Base-by-base conservation (phyloP, 805 yeast species). In the Scheffersomyces coipomensis region DNA sequence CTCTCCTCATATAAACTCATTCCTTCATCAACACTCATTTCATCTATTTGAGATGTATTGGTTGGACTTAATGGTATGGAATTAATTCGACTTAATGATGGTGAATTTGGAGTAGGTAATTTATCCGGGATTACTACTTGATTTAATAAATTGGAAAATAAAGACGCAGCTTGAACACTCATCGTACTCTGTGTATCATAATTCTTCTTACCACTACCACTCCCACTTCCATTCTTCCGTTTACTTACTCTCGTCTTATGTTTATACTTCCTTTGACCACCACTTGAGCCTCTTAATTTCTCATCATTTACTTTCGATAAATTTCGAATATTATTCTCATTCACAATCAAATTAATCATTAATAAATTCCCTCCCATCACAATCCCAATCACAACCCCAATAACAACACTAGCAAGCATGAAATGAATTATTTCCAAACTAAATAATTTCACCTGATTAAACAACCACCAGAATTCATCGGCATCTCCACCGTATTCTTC, bases 301-400 rank as follows among this genome's bases (percentile, higher is more conserved):
- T 13, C 32, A 29, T 9, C 24, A 9, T 31, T n/a, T 6, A 9
- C 11, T 30, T 33, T 22, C 40, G 35, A 33, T 3, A 37, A n/a
- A 12, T 17, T 2, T 9, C 30, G 35, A 3, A 30, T 4, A 24
- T 37, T 21, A 3, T 26, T 19, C 13, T 34, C 26, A 11, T 25
- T 35, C 19, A 33, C 37, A 3, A 33, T 24, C 5, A 25, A 34
- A 24, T 35, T 29, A 12, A 45, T 42, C 12, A 39, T 27, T 9
- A 38, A 34, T 32, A 45, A 34, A 32, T 42, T 42, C 10, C 42
- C 23, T 13, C 43, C 43, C 24, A 39, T 26, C 12, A 39, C 19
- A 9, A 37, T 21, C 12, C 48, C 48, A 11, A 45, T 35, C 18
- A 35, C 34, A 9, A 45, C 19, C 10, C 48, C 48, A 27, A 45